phyloP scores from a whole-genome alignment of 176 grass and related monocot genomes.

The Olyra latifolia region DNA sequence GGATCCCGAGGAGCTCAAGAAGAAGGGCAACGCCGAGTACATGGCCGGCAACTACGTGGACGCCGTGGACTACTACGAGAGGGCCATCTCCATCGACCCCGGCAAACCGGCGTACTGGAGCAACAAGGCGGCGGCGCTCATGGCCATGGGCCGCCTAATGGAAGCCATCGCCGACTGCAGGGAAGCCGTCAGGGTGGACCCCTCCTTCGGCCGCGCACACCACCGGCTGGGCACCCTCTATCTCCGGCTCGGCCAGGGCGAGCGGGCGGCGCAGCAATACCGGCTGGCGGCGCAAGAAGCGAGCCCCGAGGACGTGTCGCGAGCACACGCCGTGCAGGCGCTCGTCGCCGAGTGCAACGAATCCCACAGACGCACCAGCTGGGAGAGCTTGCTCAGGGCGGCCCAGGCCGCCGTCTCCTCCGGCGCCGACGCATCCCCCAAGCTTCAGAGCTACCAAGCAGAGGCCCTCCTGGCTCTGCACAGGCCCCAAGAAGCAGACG shows the following conservation, averaged over 20 bases:
- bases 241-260: not conserved
- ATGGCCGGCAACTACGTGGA: constrained; percentile 19
- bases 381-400: not conserved
- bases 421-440: not conserved
- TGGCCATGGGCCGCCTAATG: not conserved
- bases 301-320: not conserved
- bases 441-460: not conserved
- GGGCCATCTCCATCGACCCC: constrained; percentile 5
- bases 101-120: not conserved
- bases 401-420: not conserved
- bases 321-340: not conserved
- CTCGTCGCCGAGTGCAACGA: not conserved
- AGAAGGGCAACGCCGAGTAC: constrained; percentile 16
- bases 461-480: not conserved
- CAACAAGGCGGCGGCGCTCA: constrained; percentile 22
- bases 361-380: not conserved
- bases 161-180: not conserved
- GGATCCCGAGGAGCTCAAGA: constrained; percentile 15
- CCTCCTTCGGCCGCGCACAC: constrained; percentile 1
- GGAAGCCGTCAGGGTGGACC: constrained; percentile 11
- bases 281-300: not conserved
- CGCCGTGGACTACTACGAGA: constrained; percentile 18
- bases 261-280: constrained; percentile 1
- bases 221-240: constrained; percentile 1
- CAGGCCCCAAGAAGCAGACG: not conserved